These are phyloP conservation scores for Dictyophora rubrovolvata DNA, from an alignment of 768 basidiomycete species.

Conservation along the genomic window DNA sequence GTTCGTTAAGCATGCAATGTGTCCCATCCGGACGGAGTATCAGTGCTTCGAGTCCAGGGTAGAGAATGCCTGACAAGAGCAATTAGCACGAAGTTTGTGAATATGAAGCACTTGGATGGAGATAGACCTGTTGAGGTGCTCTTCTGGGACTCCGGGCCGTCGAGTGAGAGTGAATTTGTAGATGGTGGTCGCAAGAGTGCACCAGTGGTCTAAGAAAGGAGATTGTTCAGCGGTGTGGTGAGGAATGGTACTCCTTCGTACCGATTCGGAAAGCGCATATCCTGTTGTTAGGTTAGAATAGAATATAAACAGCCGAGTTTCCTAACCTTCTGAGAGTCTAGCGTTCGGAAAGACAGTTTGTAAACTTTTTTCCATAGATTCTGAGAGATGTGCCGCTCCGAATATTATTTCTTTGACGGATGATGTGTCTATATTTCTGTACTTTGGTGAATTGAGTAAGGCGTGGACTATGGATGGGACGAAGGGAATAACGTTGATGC, in stretches of 20 bases:
- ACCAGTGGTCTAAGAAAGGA: constrained; percentile 16
- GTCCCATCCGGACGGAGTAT: constrained; percentile 47
- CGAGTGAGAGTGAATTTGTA: background rate
- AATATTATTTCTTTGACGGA: constrained; percentile 33
- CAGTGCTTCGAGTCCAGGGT: constrained; percentile 57
- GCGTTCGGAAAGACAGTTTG: constrained; percentile 33
- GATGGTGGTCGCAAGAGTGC: background rate
- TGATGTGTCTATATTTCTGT: constrained; percentile 41
- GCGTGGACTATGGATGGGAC: constrained; percentile 61
- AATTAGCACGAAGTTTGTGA: constrained; percentile 25
- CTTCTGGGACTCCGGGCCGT: constrained; percentile 36
- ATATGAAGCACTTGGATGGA: constrained; percentile 26
- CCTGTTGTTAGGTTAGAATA: no score
- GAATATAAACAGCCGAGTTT: constrained; percentile 40
- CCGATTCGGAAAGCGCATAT: no score
- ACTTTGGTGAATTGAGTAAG: constrained; percentile 41
- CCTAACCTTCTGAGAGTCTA: constrained; percentile 39
- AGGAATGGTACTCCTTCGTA: no score
- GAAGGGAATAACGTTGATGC: constrained; percentile 36
- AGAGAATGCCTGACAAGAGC: constrained; percentile 37
- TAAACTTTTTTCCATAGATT: constrained; percentile 17
- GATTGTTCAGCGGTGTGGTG: constrained; percentile 29
- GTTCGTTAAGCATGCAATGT: constrained; percentile 43
- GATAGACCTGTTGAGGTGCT: constrained; percentile 34
- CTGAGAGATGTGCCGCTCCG: constrained; percentile 63